These are phyloP conservation scores for Euphorbia schlechtendalii DNA, from an alignment of 441 rosid species.

Conservation along the genomic window DNA sequence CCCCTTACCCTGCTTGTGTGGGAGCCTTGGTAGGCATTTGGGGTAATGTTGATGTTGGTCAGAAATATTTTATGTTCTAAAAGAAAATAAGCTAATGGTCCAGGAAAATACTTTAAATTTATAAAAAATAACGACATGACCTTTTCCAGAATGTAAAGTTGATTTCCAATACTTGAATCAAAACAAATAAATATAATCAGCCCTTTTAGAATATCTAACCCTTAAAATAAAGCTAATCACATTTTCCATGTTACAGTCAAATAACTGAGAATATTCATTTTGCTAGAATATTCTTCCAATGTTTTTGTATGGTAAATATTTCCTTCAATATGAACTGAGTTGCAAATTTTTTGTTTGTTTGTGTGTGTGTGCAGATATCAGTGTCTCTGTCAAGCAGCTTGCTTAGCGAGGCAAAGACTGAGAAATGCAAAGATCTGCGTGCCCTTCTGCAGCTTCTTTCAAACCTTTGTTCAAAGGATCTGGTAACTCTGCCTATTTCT, in stretches of 20 bases:
- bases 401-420: constrained; percentile 75
- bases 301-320: neutral
- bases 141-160: neutral
- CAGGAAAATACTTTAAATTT: neutral
- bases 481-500: constrained; percentile 39
- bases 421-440: constrained; percentile 82
- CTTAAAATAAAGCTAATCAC: neutral
- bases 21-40: too few relatives aligned
- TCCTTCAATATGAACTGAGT: neutral
- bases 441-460: constrained; percentile 98
- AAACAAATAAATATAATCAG: neutral
- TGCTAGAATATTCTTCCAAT: neutral
- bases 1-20: too few relatives aligned
- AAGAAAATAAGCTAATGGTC: neutral
- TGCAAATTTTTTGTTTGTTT: neutral
- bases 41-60: too few relatives aligned
- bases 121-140: neutral
- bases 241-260: neutral
- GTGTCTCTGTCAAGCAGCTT: constrained; percentile 68
- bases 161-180: neutral
- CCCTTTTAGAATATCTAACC: neutral
- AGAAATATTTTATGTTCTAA: too few relatives aligned
- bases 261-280: neutral
- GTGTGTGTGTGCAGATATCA: constrained; percentile 45
- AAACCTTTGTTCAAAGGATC: constrained; percentile 86